These are phyloP conservation scores for Xylogone sp. DNA, from an alignment of 2,329 filamentous ascomycete species.

Conservation along the genomic window DNA sequence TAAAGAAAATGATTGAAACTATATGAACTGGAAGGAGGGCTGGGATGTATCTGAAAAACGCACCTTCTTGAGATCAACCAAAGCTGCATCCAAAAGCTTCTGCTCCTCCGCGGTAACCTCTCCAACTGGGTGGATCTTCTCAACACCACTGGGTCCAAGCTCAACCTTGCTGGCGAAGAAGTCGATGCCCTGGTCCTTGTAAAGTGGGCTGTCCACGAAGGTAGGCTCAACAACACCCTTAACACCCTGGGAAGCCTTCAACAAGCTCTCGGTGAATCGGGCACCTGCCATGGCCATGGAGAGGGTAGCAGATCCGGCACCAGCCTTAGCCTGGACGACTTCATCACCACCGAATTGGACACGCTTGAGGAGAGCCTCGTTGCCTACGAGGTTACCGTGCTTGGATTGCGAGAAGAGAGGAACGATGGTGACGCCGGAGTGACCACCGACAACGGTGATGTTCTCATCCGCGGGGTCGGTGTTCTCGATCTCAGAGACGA, in stretches of 20 bases:
- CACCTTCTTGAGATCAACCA: constrained; percentile 74
- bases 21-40: too few relatives aligned
- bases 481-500: constrained; percentile 91
- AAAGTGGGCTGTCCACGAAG: constrained; percentile 94
- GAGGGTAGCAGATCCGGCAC: constrained; percentile 92
- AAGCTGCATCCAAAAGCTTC: constrained; percentile 80
- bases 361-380: constrained; percentile 73
- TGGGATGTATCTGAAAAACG: too few relatives aligned
- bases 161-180: constrained; percentile 97
- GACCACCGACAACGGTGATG: constrained; percentile 93
- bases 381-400: constrained; percentile 77
- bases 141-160: constrained; percentile 92
- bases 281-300: constrained; percentile 97
- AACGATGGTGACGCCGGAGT: constrained; percentile 98
- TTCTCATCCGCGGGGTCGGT: constrained; percentile 90
- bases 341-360: constrained; percentile 99
- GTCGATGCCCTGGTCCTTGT: constrained; percentile 96
- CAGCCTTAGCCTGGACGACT: constrained; percentile 98
- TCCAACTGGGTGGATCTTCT: constrained; percentile 88
- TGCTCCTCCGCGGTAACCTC: constrained; percentile 81
- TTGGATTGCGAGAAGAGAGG: constrained; percentile 93
- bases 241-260: constrained; percentile 89
- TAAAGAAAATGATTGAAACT: not conserved
- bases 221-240: constrained; percentile 94
- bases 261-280: constrained; percentile 80